These are phyloP conservation scores for Xylaria cubensis DNA, from an alignment of 495 filamentous ascomycete species.

Conservation along the genomic window DNA sequence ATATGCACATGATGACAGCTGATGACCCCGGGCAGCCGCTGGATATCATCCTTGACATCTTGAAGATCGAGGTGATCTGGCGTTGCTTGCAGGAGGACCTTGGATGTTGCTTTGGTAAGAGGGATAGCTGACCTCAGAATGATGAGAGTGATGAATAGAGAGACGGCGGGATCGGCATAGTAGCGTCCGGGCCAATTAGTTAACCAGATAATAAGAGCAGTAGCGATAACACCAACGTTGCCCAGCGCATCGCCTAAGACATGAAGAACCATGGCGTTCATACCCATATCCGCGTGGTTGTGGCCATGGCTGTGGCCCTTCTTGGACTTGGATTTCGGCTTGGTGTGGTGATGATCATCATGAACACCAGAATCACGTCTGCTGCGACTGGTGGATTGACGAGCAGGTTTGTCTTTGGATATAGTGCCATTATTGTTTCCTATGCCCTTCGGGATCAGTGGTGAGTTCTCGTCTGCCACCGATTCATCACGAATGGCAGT, in stretches of 20 bases:
- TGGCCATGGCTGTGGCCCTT: constrained; percentile 72
- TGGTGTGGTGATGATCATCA: constrained; percentile 77
- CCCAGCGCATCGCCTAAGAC: constrained; percentile 96
- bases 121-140: constrained; percentile 92
- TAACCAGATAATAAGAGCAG: constrained; percentile 91
- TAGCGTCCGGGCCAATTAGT: constrained; percentile 65
- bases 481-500: constrained; percentile 57
- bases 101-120: constrained; percentile 89
- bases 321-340: constrained; percentile 65
- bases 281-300: constrained; percentile 88
- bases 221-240: constrained; percentile 95
- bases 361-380: constrained; percentile 58
- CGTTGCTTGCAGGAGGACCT: constrained; percentile 92
- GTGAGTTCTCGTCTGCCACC: constrained; percentile 52
- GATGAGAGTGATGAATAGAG: constrained; percentile 94
- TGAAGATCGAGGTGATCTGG: constrained; percentile 85
- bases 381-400: constrained; percentile 33
- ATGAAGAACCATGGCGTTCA: constrained; percentile 96
- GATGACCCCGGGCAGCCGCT: constrained; percentile 78
- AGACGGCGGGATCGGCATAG: constrained; percentile 92
- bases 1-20: constrained; percentile 96
- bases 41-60: constrained; percentile 91
- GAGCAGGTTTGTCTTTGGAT: constrained; percentile 30
- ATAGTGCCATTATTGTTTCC: constrained; percentile 33
- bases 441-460: constrained; percentile 43